These are phyloP conservation scores for Rhizomucor miehei DNA, from an alignment of 371 early-diverging fungal species.

Conservation along the genomic window DNA sequence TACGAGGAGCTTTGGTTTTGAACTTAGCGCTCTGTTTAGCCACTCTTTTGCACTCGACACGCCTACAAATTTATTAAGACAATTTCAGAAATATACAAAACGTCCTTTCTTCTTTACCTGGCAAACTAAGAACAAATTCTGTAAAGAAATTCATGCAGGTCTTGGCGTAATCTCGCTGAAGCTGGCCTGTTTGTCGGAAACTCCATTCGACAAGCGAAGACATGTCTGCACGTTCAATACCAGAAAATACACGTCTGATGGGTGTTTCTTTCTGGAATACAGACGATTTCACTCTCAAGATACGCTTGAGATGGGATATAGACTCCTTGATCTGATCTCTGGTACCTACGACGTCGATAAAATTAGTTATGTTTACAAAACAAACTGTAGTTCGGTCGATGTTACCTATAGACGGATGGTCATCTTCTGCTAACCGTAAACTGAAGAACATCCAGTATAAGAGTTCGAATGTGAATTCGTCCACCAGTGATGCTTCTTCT, in stretches of 20 bases:
- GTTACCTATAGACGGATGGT: constrained; percentile 58
- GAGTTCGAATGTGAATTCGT: constrained; percentile 67
- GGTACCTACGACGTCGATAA: constrained; percentile 42
- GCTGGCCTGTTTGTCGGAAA: constrained; percentile 50
- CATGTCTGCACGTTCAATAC: constrained; percentile 41
- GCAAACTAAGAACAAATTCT: constrained; percentile 30
- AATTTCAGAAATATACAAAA: no score
- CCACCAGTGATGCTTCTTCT: constrained; percentile 59
- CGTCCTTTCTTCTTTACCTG: constrained; percentile 7
- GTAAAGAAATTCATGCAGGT: constrained; percentile 51
- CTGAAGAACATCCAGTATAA: constrained; percentile 66
- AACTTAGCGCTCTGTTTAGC: constrained; percentile 5
- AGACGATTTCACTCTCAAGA: constrained; percentile 45
- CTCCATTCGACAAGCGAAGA: constrained; percentile 55
- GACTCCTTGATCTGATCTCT: constrained; percentile 52
- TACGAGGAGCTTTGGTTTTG: constrained; percentile 6
- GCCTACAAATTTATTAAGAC: neutral
- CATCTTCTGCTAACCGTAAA: constrained; percentile 62
- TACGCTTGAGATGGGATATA: constrained; percentile 59
- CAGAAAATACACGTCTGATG: constrained; percentile 51
- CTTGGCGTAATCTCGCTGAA: constrained; percentile 60
- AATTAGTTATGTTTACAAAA: neutral
- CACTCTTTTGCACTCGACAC: constrained; percentile 15
- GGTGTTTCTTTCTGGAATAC: constrained; percentile 42
- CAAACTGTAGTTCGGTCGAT: no score